Evolutionary conservation across 2,329 filamentous ascomycete species (phyloP).

Genomic region (Paradendryphiella salina): DNA sequence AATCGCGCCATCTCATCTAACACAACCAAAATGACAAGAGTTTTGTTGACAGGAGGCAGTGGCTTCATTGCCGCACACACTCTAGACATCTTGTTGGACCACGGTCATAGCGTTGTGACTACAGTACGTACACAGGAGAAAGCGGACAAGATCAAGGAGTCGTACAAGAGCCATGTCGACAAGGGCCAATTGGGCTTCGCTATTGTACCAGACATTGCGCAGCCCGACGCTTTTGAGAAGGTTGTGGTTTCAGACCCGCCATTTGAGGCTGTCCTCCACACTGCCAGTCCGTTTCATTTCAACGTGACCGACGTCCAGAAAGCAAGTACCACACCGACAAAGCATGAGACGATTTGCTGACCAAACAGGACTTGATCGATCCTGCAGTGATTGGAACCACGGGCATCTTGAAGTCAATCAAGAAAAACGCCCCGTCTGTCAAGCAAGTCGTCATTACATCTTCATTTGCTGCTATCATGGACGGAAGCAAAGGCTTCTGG

Average conservation of each 20-base stretch:
- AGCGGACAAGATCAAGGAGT: conserved; percentile 62
- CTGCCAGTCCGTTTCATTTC: conserved; percentile 66
- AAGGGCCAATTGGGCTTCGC: conserved; percentile 64
- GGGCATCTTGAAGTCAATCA: conserved; percentile 64
- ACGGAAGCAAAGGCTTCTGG: conserved; percentile 57
- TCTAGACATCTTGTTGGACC: conserved; percentile 61
- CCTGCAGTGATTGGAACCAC: conserved; percentile 66
- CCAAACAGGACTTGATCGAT: conserved; percentile 55
- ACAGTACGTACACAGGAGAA: conserved; percentile 66
- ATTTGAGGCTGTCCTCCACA: conserved; percentile 66
- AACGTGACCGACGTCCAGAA: conserved; percentile 73
- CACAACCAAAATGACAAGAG: conserved; percentile 41
- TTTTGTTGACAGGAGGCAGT: conserved; percentile 56
- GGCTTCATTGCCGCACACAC: conserved; percentile 69
- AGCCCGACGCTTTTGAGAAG: conserved; percentile 67
- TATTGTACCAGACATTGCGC: conserved; percentile 73
- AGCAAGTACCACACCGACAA: conserved; percentile 26
- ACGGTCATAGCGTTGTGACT: conserved; percentile 63
- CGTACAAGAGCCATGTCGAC: conserved; percentile 54
- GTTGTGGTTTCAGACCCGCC: conserved; percentile 64
- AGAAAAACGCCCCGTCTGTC: conserved; percentile 56
- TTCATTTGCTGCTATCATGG: conserved; percentile 68
- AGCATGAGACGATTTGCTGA: neutral
- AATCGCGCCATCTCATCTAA: neutral
- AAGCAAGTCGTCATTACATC: conserved; percentile 73